These are phyloP conservation scores for Lavandula angustifolia DNA, from an alignment of 257 asterid species.

Conservation along the genomic window DNA sequence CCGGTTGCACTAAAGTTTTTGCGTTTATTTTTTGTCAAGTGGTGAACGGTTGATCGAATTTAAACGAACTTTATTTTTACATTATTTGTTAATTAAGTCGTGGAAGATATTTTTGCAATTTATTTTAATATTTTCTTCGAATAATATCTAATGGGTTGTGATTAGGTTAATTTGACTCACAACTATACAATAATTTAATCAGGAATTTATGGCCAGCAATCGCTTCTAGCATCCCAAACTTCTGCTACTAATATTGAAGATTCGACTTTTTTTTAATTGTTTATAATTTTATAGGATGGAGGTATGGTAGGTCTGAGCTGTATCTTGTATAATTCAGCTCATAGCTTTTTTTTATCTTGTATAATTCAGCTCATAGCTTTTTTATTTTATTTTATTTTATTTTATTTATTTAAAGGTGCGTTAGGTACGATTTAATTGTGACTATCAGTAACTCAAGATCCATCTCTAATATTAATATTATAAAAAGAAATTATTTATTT, in stretches of 20 bases:
- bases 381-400: no score
- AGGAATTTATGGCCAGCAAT: conserved; percentile 40
- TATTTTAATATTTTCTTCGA: no score
- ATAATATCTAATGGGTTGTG: no score
- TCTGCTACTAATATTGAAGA: conserved; percentile 16
- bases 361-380: conserved; percentile 3
- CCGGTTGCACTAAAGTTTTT: no score
- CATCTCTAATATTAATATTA: background rate
- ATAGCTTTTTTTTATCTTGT: no score
- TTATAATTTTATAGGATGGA: background rate
- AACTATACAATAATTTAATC: conserved; percentile 33
- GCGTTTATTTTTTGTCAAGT: no score
- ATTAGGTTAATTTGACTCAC: background rate
- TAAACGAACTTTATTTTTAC: no score
- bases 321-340: background rate
- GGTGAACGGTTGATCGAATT: no score
- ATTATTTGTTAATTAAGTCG: no score
- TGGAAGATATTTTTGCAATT: no score
- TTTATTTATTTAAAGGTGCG: no score
- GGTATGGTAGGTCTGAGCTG: conserved; percentile 1
- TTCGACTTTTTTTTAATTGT: conserved; percentile 15
- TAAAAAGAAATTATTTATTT: no score
- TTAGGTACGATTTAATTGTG: conserved; percentile 29
- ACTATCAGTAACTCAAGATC: conserved; percentile 2
- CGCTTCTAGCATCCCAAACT: conserved; percentile 34